Evolutionary conservation across 2,329 filamentous ascomycete species (phyloP).

Genomic region (Penicillium occitanis): DNA sequence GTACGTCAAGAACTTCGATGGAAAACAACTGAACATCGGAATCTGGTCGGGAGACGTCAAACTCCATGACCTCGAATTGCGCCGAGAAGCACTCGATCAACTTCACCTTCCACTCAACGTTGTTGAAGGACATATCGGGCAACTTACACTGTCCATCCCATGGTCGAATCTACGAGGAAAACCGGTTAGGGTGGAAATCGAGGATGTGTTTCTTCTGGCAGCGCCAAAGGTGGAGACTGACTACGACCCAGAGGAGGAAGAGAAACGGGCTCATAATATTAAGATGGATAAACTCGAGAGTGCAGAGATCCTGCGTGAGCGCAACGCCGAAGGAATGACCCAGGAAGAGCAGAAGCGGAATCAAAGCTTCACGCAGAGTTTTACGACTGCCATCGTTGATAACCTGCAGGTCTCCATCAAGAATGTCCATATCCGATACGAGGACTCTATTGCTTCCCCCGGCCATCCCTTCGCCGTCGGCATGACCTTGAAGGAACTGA

Average conservation of each 20-base stretch:
- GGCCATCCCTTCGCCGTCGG: conserved; percentile 94
- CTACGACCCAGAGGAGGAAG: conserved; percentile 91
- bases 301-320: conserved; percentile 89
- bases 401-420: conserved; percentile 97
- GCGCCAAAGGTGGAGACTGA: conserved; percentile 93
- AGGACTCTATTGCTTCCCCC: conserved; percentile 92
- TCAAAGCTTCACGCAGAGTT: conserved; percentile 93
- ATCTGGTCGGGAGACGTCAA: conserved; percentile 99
- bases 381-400: conserved; percentile 95
- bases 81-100: conserved; percentile 93
- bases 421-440: conserved; percentile 97
- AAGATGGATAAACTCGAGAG: conserved; percentile 99
- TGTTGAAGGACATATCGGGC: conserved; percentile 87
- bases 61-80: conserved; percentile 85
- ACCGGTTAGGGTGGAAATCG: conserved; percentile 90
- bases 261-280: conserved; percentile 77
- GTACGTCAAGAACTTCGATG: conserved; percentile 99
- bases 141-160: conserved; percentile 88
- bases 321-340: conserved; percentile 87
- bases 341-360: conserved; percentile 95
- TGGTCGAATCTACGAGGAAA: conserved; percentile 97
- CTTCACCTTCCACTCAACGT: conserved; percentile 96
- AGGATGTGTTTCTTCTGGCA: conserved; percentile 93
- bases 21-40: conserved; percentile 94
- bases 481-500: conserved; percentile 91